Base-by-base conservation (phyloP, 2,329 filamentous ascomycete species). In the Nannizziopsis arthrosporioides region DNA sequence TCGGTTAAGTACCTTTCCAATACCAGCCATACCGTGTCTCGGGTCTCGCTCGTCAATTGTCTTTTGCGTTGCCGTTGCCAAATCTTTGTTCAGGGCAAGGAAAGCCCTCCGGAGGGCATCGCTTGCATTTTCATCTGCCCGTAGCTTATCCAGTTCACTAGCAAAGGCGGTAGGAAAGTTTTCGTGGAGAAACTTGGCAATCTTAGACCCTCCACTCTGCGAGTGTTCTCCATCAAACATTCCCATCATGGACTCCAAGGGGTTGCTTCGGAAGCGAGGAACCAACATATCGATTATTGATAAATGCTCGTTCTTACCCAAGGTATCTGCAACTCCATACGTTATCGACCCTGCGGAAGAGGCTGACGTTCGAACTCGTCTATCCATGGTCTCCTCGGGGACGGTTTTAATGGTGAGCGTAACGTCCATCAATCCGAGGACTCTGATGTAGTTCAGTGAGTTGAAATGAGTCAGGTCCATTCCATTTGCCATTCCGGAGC, bases 221-320 rank as follows among this genome's bases (percentile, higher is more conserved):
- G 93, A 74, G n/a, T 82, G 78, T 62, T 95, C 86, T 2, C 92
- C 92, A 62, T 98, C 93, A 60, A 98, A 98, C 65, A 98, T 76
- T n/a, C 90, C 92, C 40, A 98, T 70, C 1, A 98, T 74, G 39
- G 86, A 89, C 64, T 96, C 89, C 38, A 86, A 83, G 56, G 96
- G 88, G 45, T 84, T 85, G 12, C 88, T 85, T 60, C 89, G 84
- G 69, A 95, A 92, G 40, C 86, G 80, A 9, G 92, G 92, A 27
- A 96, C 85, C 15, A 98, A 87, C 68, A 98, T 82, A 63, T 98
- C 92, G 51, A 96, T 83, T 2, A 89, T 94, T 4, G 92, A 96
- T 44, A 98, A 70, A 63, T 98, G 92, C 65, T 98, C 92, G 57
- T 90, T 89, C 60, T 81, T 85, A 35, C 92, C 92, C 11, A 98